Percentiles rank a stretch among this genome's conserved stretches.
These are phyloP conservation scores for Ettlia oleoabundans DNA, from an alignment of 139 green algal species.

Conservation along the genomic window DNA sequence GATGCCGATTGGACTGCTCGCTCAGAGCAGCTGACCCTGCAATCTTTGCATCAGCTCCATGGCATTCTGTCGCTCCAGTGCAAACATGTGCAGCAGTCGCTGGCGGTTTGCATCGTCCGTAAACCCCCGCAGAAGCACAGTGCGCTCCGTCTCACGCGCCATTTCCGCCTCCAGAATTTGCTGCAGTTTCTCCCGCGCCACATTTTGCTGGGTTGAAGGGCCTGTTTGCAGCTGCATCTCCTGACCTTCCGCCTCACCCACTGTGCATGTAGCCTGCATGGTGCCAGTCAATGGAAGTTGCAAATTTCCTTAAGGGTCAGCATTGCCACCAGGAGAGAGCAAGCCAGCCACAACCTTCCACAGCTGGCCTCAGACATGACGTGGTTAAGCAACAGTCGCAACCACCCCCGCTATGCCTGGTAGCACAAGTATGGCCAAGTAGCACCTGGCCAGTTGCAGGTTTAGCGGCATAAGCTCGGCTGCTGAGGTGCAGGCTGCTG, in stretches of 20 bases:
- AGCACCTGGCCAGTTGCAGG: too few relatives aligned
- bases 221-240: not conserved
- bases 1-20: too few relatives aligned
- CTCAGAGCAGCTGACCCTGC: constrained; percentile 15
- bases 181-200: not conserved
- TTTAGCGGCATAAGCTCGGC: too few relatives aligned
- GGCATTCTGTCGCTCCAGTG: not conserved
- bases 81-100: constrained; percentile 9
- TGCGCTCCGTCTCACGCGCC: constrained; percentile 12
- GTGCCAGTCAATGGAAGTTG: too few relatives aligned
- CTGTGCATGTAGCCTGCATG: not conserved
- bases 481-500: not conserved
- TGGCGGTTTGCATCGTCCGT: not conserved
- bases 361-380: too few relatives aligned
- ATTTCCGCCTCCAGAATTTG: constrained; percentile 20
- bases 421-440: too few relatives aligned
- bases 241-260: not conserved
- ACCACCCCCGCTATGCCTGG: too few relatives aligned
- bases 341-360: too few relatives aligned
- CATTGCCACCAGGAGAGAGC: too few relatives aligned
- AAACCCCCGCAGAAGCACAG: not conserved
- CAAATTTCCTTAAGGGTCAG: too few relatives aligned
- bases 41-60: constrained; percentile 20
- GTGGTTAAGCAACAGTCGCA: too few relatives aligned
- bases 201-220: not conserved